Evolutionary conservation across 177 flowering plant genomes (phyloP), one percentile per base, ranked within the genome.

Genomic region (Vitis hybrid): DNA sequence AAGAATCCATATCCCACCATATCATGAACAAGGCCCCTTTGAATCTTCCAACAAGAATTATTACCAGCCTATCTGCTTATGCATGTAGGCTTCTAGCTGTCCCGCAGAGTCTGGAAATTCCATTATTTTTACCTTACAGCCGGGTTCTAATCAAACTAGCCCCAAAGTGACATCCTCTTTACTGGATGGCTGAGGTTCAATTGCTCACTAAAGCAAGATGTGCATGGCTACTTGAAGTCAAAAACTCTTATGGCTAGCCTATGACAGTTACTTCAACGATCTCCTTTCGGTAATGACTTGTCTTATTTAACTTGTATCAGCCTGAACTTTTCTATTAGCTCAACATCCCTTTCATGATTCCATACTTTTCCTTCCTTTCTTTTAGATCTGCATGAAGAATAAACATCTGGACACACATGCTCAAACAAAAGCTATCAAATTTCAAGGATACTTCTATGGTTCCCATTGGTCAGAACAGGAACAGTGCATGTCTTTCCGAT

Each of bases 1-100:
- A 62, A 62, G 64, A 62, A 62, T 62, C 50, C 49, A 13, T 31
- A 31, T 62, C 65, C 51, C n/a, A 62, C 51, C 49, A 62, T 15
- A 33, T 8, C 10, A 4, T 4, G 11, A n/a, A 33, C 17, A n/a
- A 31, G 64, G 64, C 15, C 49, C 49, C 51, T 13, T n/a, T 62
- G 65, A 62, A 62, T 62, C 65, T 62, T 20, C 17, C 20, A 62
- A 33, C n/a, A 38, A 28, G n/a, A 62, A 62, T 33, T n/a, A 33
- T 62, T 6, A 62, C 8, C 47, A 28, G 31, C 31, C 31, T 28
- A 28, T 28, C 31, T 28, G 49, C 64, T 10, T 31, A 33, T 22
- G 14, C 13, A 62, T 62, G 19, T 31, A 47, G n/a, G 33, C 4
- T 49, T 28, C 38, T 5, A 33, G 20, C 18, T 9, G 51, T 38